Percentiles rank a stretch among this genome's conserved stretches.
Conservation (phyloP, 768 basidiomycete species). For the Boletus barrowsii region DNA sequence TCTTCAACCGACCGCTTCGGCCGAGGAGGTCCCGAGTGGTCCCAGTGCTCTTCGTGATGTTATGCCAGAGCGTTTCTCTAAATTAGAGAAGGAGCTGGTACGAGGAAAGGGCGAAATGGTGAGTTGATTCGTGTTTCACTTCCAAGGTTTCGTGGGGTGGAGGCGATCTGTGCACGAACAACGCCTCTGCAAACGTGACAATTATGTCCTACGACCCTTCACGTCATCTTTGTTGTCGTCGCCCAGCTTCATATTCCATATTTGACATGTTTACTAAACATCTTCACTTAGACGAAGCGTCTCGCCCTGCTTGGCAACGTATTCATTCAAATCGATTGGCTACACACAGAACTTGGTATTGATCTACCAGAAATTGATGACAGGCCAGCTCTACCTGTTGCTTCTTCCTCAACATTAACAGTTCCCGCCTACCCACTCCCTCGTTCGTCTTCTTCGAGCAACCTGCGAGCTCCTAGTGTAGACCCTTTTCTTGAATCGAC, state of each 20-base stretch:
- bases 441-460: conserved; percentile 44
- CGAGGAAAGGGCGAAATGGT: conserved; percentile 86
- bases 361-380: conserved; percentile 55
- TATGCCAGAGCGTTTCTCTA: conserved; percentile 75
- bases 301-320: conserved; percentile 58
- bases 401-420: conserved; percentile 41
- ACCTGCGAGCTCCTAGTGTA: conserved; percentile 9
- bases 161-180: background rate
- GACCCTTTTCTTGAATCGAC: conserved; percentile 29
- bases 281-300: conserved; percentile 55
- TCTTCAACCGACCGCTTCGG: conserved; percentile 43
- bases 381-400: conserved; percentile 23
- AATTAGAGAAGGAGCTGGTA: conserved; percentile 80
- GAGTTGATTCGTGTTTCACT: conserved; percentile 27
- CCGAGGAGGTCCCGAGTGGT: conserved; percentile 39
- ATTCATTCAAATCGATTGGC: conserved; percentile 77
- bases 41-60: conserved; percentile 58
- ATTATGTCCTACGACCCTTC: background rate
- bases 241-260: background rate
- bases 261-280: background rate
- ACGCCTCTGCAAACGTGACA: background rate
- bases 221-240: background rate
- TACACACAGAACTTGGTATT: conserved; percentile 81
- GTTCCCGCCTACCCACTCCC: conserved; percentile 35
- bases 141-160: background rate